These are phyloP conservation scores for Fonsecaea multimorphosa DNA, from an alignment of 2,329 filamentous ascomycete genomes.

Conservation along the genomic window DNA sequence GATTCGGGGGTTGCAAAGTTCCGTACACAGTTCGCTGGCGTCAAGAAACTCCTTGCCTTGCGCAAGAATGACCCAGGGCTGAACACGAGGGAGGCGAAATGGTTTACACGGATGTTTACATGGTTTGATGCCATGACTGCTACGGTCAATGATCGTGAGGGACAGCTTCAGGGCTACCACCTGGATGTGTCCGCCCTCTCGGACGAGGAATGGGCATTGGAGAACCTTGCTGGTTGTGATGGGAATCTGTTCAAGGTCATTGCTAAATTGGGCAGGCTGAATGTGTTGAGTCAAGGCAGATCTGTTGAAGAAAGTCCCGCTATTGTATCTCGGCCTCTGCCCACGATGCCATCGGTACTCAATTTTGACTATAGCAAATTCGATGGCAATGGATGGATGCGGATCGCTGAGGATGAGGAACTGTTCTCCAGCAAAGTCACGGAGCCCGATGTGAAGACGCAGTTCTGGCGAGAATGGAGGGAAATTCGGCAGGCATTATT, in stretches of 20 bases:
- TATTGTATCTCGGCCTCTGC: conserved; percentile 45
- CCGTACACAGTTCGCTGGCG: conserved; percentile 88
- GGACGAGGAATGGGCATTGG: conserved; percentile 73
- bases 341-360: conserved; percentile 27
- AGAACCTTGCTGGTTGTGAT: conserved; percentile 89
- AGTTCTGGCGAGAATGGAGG: conserved; percentile 78
- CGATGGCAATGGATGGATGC: conserved; percentile 59
- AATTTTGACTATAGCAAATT: conserved; percentile 56
- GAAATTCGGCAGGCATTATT: conserved; percentile 77
- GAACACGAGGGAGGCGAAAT: conserved; percentile 58
- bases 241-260: conserved; percentile 85
- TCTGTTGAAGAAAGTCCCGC: conserved; percentile 42
- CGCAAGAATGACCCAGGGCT: conserved; percentile 65
- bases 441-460: conserved; percentile 60
- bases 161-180: conserved; percentile 71
- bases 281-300: conserved; percentile 76
- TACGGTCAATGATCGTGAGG: conserved; percentile 88
- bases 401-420: conserved; percentile 57
- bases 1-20: conserved; percentile 93
- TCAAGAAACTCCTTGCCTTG: conserved; percentile 85
- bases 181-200: conserved; percentile 69
- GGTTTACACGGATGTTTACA: conserved; percentile 92
- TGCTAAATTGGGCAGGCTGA: conserved; percentile 80
- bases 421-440: conserved; percentile 45
- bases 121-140: conserved; percentile 94